Conservation (phyloP, 371 early-diverging fungal species). For the Apophysomyces elegans region DNA sequence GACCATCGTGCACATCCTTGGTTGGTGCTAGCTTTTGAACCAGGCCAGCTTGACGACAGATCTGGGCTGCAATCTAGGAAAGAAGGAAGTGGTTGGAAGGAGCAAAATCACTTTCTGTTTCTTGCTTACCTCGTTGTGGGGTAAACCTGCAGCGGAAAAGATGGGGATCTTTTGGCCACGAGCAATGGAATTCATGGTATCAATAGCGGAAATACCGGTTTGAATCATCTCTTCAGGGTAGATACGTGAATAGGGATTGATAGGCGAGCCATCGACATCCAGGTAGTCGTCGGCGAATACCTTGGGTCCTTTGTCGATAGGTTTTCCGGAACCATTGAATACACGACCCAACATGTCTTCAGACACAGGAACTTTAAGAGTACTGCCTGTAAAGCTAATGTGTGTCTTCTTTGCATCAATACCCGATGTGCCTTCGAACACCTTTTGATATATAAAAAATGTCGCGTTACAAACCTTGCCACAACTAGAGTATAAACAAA, state of each 20-base stretch:
- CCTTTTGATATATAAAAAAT: slow-evolving; percentile 51
- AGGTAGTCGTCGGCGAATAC: slow-evolving; percentile 99
- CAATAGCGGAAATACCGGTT: slow-evolving; percentile 99
- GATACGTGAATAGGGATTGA: slow-evolving; percentile 99
- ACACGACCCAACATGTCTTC: slow-evolving; percentile 99
- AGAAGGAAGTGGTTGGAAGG: neutral
- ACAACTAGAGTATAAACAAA: neutral
- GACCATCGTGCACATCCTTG: slow-evolving; percentile 97
- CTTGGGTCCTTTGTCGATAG: slow-evolving; percentile 99
- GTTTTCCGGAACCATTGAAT: slow-evolving; percentile 99
- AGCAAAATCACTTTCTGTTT: neutral
- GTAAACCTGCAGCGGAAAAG: slow-evolving; percentile 99
- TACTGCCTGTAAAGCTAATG: slow-evolving; percentile 98
- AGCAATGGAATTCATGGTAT: slow-evolving; percentile 99
- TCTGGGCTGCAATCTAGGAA: slow-evolving; percentile 98
- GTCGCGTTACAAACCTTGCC: neutral
- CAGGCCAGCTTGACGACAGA: slow-evolving; percentile 99
- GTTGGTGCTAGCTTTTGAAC: slow-evolving; percentile 85
- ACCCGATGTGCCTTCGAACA: slow-evolving; percentile 99
- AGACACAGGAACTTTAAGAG: slow-evolving; percentile 97
- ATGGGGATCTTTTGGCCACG: slow-evolving; percentile 99
- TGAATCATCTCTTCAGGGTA: slow-evolving; percentile 99
- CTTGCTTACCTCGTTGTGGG: slow-evolving; percentile 95
- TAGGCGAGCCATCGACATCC: slow-evolving; percentile 99
- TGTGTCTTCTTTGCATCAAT: slow-evolving; percentile 98